phyloP scores from a whole-genome alignment of 2,329 filamentous ascomycete species.

The Elsinoe ampelina region DNA sequence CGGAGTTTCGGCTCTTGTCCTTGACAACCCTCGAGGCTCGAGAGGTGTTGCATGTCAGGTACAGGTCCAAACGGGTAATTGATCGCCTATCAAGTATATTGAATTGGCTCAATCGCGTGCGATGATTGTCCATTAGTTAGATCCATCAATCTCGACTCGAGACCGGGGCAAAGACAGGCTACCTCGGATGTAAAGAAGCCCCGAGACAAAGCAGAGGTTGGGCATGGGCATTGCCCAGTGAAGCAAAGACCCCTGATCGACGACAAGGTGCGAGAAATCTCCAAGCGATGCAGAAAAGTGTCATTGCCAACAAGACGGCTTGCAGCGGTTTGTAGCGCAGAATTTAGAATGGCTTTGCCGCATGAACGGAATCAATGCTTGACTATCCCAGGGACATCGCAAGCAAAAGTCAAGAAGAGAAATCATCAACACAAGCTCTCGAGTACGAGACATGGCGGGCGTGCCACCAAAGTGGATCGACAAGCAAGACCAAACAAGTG shows the following conservation, averaged over 20 bases:
- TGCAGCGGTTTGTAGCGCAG: background rate
- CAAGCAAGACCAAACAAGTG: background rate
- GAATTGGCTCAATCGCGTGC: background rate
- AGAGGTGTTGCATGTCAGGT: background rate
- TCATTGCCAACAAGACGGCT: background rate
- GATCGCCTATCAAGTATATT: background rate
- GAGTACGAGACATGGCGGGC: background rate
- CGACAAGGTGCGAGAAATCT: conserved; percentile 1
- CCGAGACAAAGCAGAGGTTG: background rate
- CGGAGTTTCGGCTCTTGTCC: background rate
- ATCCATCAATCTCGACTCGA: background rate
- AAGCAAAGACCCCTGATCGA: background rate
- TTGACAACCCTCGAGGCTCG: background rate
- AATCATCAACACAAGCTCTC: conserved; percentile 3
- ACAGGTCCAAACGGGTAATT: background rate
- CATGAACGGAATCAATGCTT: conserved; percentile 2
- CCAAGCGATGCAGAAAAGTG: background rate
- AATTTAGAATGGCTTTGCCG: background rate
- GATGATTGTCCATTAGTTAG: background rate
- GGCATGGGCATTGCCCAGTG: background rate
- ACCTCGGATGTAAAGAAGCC: background rate
- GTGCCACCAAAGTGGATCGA: background rate
- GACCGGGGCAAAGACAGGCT: background rate
- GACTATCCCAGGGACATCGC: background rate
- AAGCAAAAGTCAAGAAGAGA: background rate